These are phyloP conservation scores for Phialemonium atrogriseum DNA, from an alignment of 2,329 filamentous ascomycete genomes.

Conservation along the genomic window DNA sequence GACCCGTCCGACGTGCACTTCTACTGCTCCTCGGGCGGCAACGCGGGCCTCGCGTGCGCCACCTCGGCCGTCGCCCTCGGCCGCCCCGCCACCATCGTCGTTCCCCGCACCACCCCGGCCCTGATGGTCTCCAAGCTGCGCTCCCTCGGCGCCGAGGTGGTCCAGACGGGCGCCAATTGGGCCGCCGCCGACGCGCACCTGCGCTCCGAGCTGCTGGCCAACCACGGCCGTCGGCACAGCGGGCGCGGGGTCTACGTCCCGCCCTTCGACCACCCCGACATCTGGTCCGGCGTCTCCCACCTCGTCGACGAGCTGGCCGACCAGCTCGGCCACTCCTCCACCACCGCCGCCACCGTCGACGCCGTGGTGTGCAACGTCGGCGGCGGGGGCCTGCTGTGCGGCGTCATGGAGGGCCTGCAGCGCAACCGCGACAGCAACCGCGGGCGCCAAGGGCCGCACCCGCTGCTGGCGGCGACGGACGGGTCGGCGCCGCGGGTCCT, in stretches of 20 bases:
- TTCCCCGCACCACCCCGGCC: conserved; percentile 55
- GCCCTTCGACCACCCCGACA: conserved; percentile 57
- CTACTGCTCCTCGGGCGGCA: conserved; percentile 68
- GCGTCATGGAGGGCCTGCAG: conserved; percentile 55
- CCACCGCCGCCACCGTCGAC: conserved; percentile 34
- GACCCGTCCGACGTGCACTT: conserved; percentile 45
- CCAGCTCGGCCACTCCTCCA: no score
- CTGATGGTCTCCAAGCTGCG: conserved; percentile 62
- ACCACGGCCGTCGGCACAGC: conserved; percentile 12
- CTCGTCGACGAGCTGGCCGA: conserved; percentile 38
- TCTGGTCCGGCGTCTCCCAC: conserved; percentile 56
- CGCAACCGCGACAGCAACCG: conserved; percentile 18
- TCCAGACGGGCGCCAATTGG: conserved; percentile 59
- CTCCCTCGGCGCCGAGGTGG: conserved; percentile 56
- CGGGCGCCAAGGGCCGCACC: no score
- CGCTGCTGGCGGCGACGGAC: conserved; percentile 9
- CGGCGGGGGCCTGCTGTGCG: conserved; percentile 62
- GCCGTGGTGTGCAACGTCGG: conserved; percentile 63
- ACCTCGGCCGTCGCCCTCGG: conserved; percentile 56
- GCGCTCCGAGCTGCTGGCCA: conserved; percentile 40
- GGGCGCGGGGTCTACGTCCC: conserved; percentile 45
- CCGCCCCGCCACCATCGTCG: conserved; percentile 61
- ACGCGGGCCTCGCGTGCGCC: conserved; percentile 74
- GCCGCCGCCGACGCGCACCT: conserved; percentile 61
- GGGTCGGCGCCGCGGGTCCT: conserved; percentile 39